phyloP scores from a whole-genome alignment of 768 basidiomycete genomes.

The Tylopilus sp. region DNA sequence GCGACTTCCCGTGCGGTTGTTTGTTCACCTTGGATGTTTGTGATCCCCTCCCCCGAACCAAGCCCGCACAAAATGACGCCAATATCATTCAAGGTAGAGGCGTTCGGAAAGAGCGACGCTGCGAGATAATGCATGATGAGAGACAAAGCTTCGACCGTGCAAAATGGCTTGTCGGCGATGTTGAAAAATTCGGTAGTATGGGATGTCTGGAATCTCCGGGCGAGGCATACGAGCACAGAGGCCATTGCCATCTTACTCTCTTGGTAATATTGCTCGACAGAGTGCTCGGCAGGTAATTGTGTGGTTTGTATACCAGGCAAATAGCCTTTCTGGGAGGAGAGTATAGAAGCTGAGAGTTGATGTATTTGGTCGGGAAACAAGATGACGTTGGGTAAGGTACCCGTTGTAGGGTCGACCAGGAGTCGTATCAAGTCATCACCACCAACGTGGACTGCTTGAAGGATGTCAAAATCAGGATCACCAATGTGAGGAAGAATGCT shows the following conservation, averaged over 20 bases:
- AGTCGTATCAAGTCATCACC: conserved; percentile 32
- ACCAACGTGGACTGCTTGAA: conserved; percentile 33
- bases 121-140: conserved; percentile 49
- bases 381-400: conserved; percentile 40
- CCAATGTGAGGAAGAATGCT: conserved; percentile 24
- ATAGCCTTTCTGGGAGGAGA: conserved; percentile 32
- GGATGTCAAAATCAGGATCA: conserved; percentile 34
- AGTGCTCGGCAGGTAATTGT: conserved; percentile 21
- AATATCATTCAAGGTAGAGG: conserved; percentile 48
- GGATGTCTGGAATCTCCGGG: conserved; percentile 40
- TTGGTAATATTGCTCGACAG: conserved; percentile 23
- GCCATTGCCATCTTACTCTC: conserved; percentile 34
- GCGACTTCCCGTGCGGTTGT: conserved; percentile 37
- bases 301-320: conserved; percentile 33
- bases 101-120: conserved; percentile 40
- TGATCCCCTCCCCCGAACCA: conserved; percentile 18
- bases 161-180: conserved; percentile 26
- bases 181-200: conserved; percentile 24
- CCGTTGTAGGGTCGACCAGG: conserved; percentile 34
- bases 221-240: conserved; percentile 42
- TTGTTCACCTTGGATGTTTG: conserved; percentile 16
- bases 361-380: conserved; percentile 39
- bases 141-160: conserved; percentile 35
- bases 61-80: conserved; percentile 45
- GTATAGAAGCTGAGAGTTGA: conserved; percentile 35